Evolutionary conservation across 768 basidiomycete species (phyloP).

Genomic region (Dacryopinax spathularia): DNA sequence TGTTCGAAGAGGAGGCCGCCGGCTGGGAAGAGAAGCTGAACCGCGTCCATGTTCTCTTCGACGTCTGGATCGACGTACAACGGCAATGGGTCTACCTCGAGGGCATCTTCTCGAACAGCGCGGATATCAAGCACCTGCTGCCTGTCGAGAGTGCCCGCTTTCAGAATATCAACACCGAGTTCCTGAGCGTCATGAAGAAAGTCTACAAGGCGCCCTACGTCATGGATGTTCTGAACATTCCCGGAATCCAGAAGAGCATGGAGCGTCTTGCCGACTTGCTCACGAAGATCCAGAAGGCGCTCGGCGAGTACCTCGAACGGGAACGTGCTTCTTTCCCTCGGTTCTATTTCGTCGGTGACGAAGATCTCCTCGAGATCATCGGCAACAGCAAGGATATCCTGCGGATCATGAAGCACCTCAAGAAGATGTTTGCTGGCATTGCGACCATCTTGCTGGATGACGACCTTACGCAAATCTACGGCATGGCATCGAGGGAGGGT

Average conservation of each 20-base stretch:
- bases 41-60: constrained; percentile 89
- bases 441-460: constrained; percentile 80
- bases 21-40: constrained; percentile 97
- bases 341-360: constrained; percentile 99
- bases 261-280: constrained; percentile 92
- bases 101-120: constrained; percentile 98
- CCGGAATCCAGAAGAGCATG: constrained; percentile 88
- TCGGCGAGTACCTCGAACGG: constrained; percentile 96
- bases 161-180: constrained; percentile 96
- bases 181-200: constrained; percentile 97
- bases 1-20: constrained; percentile 83
- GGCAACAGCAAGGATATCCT: constrained; percentile 98
- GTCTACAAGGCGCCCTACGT: constrained; percentile 99
- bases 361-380: constrained; percentile 95
- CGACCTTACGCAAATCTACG: constrained; percentile 73
- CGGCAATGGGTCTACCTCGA: constrained; percentile 99
- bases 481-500: constrained; percentile 91
- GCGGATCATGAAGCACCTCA: constrained; percentile 96
- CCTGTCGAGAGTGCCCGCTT: constrained; percentile 96
- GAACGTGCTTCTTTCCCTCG: constrained; percentile 97
- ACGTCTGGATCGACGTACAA: constrained; percentile 99
- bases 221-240: constrained; percentile 91
- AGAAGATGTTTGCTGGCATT: constrained; percentile 99
- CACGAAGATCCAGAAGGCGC: constrained; percentile 97
- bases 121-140: constrained; percentile 96